Conservation (phyloP, 2,329 filamentous ascomycete genomes). For the Scytalidium sp. region DNA sequence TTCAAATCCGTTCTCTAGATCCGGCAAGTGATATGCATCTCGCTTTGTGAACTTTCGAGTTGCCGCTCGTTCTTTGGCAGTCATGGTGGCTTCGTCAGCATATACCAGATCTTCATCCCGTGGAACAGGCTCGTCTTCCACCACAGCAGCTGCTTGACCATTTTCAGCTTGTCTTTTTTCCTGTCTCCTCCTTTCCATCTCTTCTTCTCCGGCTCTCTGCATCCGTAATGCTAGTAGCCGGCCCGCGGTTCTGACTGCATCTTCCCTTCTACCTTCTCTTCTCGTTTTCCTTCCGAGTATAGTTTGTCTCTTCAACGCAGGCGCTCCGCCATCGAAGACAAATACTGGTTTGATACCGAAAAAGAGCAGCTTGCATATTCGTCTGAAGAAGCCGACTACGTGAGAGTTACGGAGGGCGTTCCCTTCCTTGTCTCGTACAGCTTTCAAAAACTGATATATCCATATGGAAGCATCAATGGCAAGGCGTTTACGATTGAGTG, state of each 20-base stretch:
- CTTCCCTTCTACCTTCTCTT: constrained; percentile 84
- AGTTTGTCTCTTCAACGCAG: constrained; percentile 85
- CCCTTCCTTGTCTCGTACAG: constrained; percentile 96
- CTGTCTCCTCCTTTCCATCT: constrained; percentile 61
- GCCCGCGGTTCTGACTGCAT: constrained; percentile 87
- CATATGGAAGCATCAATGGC: constrained; percentile 98
- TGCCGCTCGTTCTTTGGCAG: constrained; percentile 68
- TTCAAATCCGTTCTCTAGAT: constrained; percentile 73
- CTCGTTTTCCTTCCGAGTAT: constrained; percentile 75
- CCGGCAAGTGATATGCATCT: constrained; percentile 92
- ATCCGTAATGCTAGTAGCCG: constrained; percentile 93
- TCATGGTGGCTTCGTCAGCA: constrained; percentile 85
- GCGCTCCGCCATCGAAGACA: constrained; percentile 95
- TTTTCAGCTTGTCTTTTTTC: constrained; percentile 35
- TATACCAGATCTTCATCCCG: constrained; percentile 74
- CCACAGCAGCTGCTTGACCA: constrained; percentile 33
- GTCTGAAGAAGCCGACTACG: constrained; percentile 94
- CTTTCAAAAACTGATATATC: constrained; percentile 99
- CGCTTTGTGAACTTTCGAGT: constrained; percentile 82
- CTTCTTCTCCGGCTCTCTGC: constrained; percentile 85
- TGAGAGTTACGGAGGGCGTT: constrained; percentile 95
- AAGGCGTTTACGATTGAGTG: constrained; percentile 91
- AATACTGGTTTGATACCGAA: constrained; percentile 96
- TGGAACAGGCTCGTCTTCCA: constrained; percentile 66
- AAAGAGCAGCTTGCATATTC: constrained; percentile 96